These are phyloP conservation scores for Rhodotorula sp. DNA, from an alignment of 1,284 basidiomycete genomes.

Conservation along the genomic window DNA sequence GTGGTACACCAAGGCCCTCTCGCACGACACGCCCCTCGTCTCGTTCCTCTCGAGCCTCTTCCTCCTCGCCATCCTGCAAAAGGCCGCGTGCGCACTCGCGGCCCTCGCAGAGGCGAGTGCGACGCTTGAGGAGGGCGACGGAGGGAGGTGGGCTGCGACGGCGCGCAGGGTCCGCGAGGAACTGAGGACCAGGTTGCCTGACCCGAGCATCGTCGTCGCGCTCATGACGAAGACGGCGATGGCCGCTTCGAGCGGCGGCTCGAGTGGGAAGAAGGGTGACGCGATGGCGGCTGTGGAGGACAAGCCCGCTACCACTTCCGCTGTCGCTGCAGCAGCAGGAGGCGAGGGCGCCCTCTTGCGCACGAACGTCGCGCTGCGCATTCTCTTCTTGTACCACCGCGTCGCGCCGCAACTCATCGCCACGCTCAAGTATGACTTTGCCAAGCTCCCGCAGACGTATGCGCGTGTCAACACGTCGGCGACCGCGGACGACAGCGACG, in stretches of 20 bases:
- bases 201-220: constrained; percentile 36
- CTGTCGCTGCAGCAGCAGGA: too few species aligned
- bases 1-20: constrained; percentile 42
- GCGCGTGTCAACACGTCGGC: background rate
- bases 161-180: constrained; percentile 26
- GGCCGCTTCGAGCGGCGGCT: constrained; percentile 2
- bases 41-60: constrained; percentile 40
- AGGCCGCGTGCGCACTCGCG: constrained; percentile 28
- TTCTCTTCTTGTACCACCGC: constrained; percentile 42
- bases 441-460: constrained; percentile 36
- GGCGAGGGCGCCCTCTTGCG: constrained; percentile 22
- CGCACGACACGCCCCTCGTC: constrained; percentile 41
- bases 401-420: constrained; percentile 33
- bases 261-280: background rate
- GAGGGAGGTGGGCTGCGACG: constrained; percentile 20
- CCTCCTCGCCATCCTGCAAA: constrained; percentile 40
- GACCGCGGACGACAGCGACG: background rate
- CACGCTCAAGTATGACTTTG: constrained; percentile 42
- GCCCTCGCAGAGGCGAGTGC: constrained; percentile 18
- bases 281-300: background rate
- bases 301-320: background rate
- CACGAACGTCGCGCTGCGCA: constrained; percentile 39
- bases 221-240: constrained; percentile 33
- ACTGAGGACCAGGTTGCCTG: constrained; percentile 30
- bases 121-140: constrained; percentile 1